A percentile compares a stretch with the other conserved stretches of the same genome.
These are phyloP conservation scores for Brassica incana DNA, from an alignment of 345 rosid species.

Conservation along the genomic window DNA sequence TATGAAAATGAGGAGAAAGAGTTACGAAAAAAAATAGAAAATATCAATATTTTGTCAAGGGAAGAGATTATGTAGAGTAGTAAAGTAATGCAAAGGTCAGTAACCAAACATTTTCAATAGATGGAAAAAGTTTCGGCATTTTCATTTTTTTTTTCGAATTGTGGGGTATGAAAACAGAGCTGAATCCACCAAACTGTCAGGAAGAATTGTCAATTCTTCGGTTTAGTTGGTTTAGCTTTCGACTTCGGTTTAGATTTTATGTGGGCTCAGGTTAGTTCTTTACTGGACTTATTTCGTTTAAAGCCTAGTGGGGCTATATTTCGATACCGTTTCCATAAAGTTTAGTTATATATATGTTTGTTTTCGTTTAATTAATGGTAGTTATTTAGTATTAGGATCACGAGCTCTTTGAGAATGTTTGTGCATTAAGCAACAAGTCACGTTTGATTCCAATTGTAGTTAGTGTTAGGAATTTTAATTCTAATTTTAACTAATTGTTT, in stretches of 20 bases:
- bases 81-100: not conserved
- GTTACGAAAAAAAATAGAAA: not conserved
- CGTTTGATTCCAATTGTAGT: not conserved
- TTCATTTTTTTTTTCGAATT: not conserved
- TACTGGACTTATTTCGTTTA: not conserved
- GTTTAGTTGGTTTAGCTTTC: not conserved
- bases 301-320: not conserved
- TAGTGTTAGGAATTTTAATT: not conserved
- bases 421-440: not conserved
- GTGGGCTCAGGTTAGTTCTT: not conserved
- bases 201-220: not conserved
- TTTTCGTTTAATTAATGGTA: too few species aligned
- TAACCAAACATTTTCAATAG: not conserved
- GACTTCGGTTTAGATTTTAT: not conserved
- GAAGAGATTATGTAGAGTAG: not conserved
- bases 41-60: not conserved
- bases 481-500: not conserved
- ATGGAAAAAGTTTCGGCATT: not conserved
- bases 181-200: not conserved
- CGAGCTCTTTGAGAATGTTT: not conserved
- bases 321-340: not conserved
- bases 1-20: not conserved
- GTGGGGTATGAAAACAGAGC: not conserved
- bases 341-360: too few species aligned
- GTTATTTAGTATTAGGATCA: not conserved